Percentiles rank a stretch among this genome's conserved stretches.
Conservation (phyloP, 83 land plant species). For the Picea abies region DNA sequence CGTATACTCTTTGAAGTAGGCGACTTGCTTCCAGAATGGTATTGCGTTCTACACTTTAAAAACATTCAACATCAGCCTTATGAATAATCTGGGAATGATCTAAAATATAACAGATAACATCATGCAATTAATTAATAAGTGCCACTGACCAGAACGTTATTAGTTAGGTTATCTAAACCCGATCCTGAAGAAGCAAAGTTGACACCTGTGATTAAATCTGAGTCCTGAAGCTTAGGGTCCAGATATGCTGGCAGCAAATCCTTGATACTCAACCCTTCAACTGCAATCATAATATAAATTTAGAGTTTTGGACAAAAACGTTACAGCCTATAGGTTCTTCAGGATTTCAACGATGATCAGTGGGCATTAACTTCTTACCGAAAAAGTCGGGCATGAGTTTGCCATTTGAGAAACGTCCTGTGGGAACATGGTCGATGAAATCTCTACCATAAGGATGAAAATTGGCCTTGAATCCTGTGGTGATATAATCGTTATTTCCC, state of each 20-base stretch:
- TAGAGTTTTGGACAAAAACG: not conserved
- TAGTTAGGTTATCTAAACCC: slow-evolving; percentile 5
- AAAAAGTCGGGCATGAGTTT: too few species aligned
- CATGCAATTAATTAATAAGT: not conserved
- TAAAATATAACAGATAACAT: not conserved
- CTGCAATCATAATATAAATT: not conserved
- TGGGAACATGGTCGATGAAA: too few species aligned
- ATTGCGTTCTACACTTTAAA: slow-evolving; percentile 25
- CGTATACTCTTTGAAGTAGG: slow-evolving; percentile 34
- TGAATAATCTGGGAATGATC: not conserved
- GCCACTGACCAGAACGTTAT: not conserved
- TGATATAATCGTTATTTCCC: not conserved
- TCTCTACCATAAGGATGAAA: too few species aligned
- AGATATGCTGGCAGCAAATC: not conserved
- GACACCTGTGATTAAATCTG: not conserved
- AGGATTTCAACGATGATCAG: too few species aligned
- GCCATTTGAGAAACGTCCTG: too few species aligned
- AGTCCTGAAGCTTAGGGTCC: too few species aligned
- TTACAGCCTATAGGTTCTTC: not conserved
- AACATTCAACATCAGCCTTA: too few species aligned
- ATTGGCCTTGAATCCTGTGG: not conserved
- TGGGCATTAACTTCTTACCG: too few species aligned
- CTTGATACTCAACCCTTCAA: not conserved
- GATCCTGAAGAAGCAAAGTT: not conserved
- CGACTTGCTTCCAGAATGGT: slow-evolving; percentile 26